These are phyloP conservation scores for Penicillium waksmanii DNA, from an alignment of 495 filamentous ascomycete species.

Conservation along the genomic window DNA sequence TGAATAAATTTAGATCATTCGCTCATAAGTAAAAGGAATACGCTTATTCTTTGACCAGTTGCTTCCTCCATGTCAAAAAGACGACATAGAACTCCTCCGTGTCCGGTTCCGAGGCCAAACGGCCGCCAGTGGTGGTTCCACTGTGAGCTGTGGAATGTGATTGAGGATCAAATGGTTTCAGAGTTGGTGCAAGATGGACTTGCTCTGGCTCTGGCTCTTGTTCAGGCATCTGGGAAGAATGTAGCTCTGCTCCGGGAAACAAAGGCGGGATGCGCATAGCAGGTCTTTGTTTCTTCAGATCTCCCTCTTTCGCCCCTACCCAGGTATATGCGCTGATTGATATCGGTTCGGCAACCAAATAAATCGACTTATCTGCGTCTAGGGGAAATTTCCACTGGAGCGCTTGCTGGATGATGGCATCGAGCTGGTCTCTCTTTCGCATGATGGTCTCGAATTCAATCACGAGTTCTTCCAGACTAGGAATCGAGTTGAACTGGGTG, in stretches of 20 bases:
- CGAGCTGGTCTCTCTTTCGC: conserved; percentile 21
- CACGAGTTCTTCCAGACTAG: conserved; percentile 16
- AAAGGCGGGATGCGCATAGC: neutral
- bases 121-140: neutral
- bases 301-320: conserved; percentile 16
- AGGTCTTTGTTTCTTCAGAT: conserved; percentile 8
- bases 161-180: conserved; percentile 3
- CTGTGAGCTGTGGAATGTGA: neutral
- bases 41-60: neutral
- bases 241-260: neutral
- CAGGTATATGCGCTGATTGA: conserved; percentile 16
- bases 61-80: conserved; percentile 15
- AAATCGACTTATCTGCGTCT: conserved; percentile 2
- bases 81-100: conserved; percentile 13
- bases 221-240: too few species aligned
- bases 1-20: too few species aligned
- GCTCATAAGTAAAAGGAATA: neutral
- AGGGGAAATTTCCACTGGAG: conserved; percentile 19
- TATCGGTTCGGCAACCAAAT: conserved; percentile 10
- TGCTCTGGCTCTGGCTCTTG: neutral
- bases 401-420: conserved; percentile 13
- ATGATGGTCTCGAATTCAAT: conserved; percentile 22
- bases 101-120: neutral
- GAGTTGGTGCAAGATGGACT: neutral
- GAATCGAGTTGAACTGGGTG: neutral